Evolutionary conservation across 805 yeast species (phyloP).

Genomic region (Candida ficus): DNA sequence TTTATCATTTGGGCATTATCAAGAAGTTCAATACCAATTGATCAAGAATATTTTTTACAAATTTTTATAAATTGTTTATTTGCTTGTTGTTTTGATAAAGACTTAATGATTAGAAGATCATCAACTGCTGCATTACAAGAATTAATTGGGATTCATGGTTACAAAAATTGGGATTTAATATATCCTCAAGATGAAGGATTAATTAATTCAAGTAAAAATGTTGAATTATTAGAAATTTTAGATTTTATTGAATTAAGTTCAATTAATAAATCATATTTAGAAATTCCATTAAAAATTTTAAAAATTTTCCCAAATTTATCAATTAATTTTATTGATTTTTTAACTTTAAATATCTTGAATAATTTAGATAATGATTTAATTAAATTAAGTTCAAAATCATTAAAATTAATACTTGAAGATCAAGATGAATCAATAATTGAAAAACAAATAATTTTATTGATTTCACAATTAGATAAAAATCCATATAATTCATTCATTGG

Average conservation of each 20-base stretch:
- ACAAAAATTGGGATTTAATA: conserved; percentile 27
- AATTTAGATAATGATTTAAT: conserved; percentile 37
- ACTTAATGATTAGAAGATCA: conserved; percentile 71
- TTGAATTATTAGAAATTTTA: conserved; percentile 53
- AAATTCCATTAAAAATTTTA: conserved; percentile 29
- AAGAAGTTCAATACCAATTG: conserved; percentile 31
- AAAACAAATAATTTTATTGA: conserved; percentile 5
- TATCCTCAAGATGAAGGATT: conserved; percentile 15
- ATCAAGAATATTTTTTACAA: conserved; percentile 11
- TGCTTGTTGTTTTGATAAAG: conserved; percentile 64
- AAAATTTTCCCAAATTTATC: conserved; percentile 20
- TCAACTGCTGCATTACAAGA: conserved; percentile 87
- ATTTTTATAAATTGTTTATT: conserved; percentile 36
- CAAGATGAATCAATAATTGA: not conserved
- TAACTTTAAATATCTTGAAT: conserved; percentile 30
- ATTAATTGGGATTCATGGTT: conserved; percentile 70
- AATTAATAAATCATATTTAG: conserved; percentile 34
- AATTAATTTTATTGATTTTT: conserved; percentile 26
- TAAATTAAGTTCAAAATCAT: conserved; percentile 35
- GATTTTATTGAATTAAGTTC: conserved; percentile 46
- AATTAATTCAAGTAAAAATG: conserved; percentile 31
- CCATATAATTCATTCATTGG: conserved; percentile 19
- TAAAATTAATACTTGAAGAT: conserved; percentile 20
- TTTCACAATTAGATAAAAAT: conserved; percentile 4
- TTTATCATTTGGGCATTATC: conserved; percentile 78